Evolutionary conservation across 2,329 filamentous ascomycete genomes (phyloP).

Genomic region (Colletotrichum spaethianum): DNA sequence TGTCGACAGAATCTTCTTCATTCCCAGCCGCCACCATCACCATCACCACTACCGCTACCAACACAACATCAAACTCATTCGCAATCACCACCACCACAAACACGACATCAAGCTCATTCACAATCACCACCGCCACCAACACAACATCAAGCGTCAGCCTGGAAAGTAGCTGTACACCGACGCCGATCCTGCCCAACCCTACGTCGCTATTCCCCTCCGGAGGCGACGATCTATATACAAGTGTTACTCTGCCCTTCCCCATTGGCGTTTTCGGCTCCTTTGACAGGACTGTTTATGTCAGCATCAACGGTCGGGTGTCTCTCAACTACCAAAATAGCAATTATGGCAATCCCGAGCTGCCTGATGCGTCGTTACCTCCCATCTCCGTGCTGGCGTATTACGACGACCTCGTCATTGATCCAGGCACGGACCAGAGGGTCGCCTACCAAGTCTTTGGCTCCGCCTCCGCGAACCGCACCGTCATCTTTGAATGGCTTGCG

Average conservation of each 20-base stretch:
- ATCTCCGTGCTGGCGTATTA: slow-evolving; percentile 3
- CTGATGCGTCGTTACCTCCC: neutral
- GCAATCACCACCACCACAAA: neutral
- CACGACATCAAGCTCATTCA: no score
- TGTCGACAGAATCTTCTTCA: neutral
- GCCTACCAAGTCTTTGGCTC: neutral
- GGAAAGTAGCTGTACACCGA: neutral
- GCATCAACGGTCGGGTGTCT: slow-evolving; percentile 9
- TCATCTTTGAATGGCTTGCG: slow-evolving; percentile 8
- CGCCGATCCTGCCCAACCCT: neutral
- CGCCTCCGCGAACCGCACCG: neutral
- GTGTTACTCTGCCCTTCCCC: neutral
- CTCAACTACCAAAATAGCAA: neutral
- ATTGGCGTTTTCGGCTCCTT: neutral
- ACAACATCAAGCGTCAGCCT: neutral
- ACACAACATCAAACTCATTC: neutral
- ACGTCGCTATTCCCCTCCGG: neutral
- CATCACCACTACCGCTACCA: no score
- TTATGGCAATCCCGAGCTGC: neutral
- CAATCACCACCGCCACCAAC: neutral
- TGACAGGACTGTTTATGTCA: neutral
- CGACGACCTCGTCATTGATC: neutral
- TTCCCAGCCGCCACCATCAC: no score
- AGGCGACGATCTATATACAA: neutral
- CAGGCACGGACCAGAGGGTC: neutral